phyloP scores from a whole-genome alignment of 2,329 filamentous ascomycete species.

The Aotearoamyces nothofagi region DNA sequence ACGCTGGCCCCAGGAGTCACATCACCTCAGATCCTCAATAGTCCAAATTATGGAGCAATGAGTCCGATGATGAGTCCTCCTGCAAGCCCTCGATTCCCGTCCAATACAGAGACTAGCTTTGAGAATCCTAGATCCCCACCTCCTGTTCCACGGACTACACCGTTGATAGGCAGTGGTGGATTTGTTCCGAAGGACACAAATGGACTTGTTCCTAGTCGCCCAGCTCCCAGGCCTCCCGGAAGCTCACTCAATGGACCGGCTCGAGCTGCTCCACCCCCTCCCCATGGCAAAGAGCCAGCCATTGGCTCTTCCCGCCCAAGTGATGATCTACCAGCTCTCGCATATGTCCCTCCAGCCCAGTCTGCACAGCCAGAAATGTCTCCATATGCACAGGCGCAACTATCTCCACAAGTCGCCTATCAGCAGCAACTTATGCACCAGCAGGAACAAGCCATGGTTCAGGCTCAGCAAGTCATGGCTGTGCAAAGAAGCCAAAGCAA shows the following conservation, averaged over 20 bases:
- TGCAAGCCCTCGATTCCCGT: constrained; percentile 72
- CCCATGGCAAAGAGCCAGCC: constrained; percentile 44
- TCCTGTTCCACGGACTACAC: constrained; percentile 50
- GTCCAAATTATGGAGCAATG: constrained; percentile 39
- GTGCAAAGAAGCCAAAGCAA: constrained; percentile 64
- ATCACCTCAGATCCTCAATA: constrained; percentile 28
- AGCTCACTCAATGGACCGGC: constrained; percentile 48
- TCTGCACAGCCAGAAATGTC: constrained; percentile 19
- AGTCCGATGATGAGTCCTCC: constrained; percentile 61
- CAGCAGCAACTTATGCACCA: constrained; percentile 58
- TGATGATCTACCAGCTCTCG: constrained; percentile 32
- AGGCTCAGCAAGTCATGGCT: constrained; percentile 63
- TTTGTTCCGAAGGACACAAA: constrained; percentile 36
- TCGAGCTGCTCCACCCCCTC: constrained; percentile 40
- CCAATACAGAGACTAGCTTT: constrained; percentile 85
- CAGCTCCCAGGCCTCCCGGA: constrained; percentile 75
- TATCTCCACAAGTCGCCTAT: constrained; percentile 26
- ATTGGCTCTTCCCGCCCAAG: constrained; percentile 43
- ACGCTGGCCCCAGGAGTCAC: constrained; percentile 3
- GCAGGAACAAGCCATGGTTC: constrained; percentile 70
- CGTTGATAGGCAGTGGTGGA: constrained; percentile 11
- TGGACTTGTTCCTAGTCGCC: constrained; percentile 60
- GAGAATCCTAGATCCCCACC: constrained; percentile 92
- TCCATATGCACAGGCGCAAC: constrained; percentile 5
- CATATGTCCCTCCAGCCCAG: constrained; percentile 16